Evolutionary conservation across 2,329 filamentous ascomycete species (phyloP), one percentile per base, ranked within the genome.

Genomic region (Verticillium longisporum): DNA sequence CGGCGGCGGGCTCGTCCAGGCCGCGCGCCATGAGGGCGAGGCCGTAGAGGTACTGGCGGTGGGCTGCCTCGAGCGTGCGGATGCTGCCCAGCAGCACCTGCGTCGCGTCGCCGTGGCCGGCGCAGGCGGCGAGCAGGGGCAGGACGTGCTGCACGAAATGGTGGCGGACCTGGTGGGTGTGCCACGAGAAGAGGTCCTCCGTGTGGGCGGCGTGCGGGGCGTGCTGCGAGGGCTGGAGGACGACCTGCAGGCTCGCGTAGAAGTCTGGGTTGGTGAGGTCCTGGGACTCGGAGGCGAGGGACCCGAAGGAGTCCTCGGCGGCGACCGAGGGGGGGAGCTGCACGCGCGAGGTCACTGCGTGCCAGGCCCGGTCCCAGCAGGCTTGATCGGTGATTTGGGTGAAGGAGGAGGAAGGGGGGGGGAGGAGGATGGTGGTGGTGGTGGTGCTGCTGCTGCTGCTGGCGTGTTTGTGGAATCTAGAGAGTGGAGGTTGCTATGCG

Each of bases 331-430:
- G 71, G 9, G 84, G 83, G 21, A 88, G 75, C 56, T 79, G 78
- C 55, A 88, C 82, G 37, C 76, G 77, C 34, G 82, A 78, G 15
- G 85, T 88, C 63, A 88, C 84, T 33, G 77, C 73, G 68, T 86
- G 82, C 86, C 86, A 88, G 61, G 85, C 83, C 63, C 81, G 76
- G 68, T 88, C 84, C 78, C 81, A 87, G 64, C 77, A 78, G 60
- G 80, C 76, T 72, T 87, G 85, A 65, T 86, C 79, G 62, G 75
- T 73, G 58, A 73, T 70, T 61, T 74, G 58, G 15, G 50, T 31
- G 45, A 60, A 15, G 56, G 65, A 57, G 18, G 45, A 31, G 26
- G 26, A 26, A 26, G n/a, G n/a, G 3, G 26, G 26, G 26, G 26
- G 26, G 26, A 26, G 26, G 26, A 26, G 26, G 26, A 26, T n/a